Evolutionary conservation across 1,284 basidiomycete species (phyloP).

Genomic region (Vanrija sp.): DNA sequence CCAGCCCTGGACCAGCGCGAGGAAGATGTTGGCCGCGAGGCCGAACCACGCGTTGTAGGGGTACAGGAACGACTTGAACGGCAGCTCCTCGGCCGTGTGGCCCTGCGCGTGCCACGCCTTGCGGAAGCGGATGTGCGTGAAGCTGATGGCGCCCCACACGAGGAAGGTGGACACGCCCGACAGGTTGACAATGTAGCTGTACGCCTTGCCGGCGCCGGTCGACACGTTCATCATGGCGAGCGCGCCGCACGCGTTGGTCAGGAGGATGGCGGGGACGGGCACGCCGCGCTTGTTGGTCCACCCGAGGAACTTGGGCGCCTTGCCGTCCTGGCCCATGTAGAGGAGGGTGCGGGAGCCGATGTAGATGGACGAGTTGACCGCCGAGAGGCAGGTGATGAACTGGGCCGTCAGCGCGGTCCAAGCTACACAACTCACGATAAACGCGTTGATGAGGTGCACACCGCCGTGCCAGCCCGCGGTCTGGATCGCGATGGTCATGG

Average conservation of each 20-base stretch:
- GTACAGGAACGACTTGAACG: conserved; percentile 36
- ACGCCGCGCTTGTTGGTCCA: conserved; percentile 47
- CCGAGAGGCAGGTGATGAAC: conserved; percentile 37
- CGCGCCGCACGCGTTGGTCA: conserved; percentile 42
- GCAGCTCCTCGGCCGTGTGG: conserved; percentile 48
- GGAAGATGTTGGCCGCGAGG: conserved; percentile 20
- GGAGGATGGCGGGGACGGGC: conserved; percentile 42
- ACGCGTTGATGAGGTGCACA: conserved; percentile 65
- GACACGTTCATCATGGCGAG: conserved; percentile 44
- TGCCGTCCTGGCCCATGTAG: conserved; percentile 37
- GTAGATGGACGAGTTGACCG: conserved; percentile 46
- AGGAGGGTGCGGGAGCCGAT: conserved; percentile 35
- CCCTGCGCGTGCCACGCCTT: conserved; percentile 47
- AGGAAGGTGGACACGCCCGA: conserved; percentile 28
- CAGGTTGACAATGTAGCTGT: conserved; percentile 28
- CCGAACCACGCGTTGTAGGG: conserved; percentile 24
- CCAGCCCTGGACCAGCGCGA: conserved; percentile 18
- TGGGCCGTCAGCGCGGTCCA: no score
- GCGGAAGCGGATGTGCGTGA: conserved; percentile 49
- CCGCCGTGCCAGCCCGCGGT: conserved; percentile 69
- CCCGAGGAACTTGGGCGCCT: conserved; percentile 43
- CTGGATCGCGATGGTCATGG: conserved; percentile 69
- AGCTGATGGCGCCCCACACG: conserved; percentile 26
- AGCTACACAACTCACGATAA: conserved; percentile 58
- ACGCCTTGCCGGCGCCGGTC: conserved; percentile 32